Conservation (phyloP, 768 basidiomycete species). For the Xerocomellus intermedius region DNA sequence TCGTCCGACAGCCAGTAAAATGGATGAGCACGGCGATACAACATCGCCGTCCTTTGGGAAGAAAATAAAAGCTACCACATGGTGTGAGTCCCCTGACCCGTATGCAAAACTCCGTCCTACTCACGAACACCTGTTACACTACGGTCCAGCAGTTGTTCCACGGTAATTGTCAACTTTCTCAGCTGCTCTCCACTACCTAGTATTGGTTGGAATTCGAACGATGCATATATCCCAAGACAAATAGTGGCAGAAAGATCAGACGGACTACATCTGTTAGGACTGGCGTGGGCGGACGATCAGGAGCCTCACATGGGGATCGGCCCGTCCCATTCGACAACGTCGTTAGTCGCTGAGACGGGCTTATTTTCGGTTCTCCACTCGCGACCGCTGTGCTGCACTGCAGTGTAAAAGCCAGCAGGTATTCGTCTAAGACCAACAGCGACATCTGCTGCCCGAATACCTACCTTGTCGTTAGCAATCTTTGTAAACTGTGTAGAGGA, state of each 20-base stretch:
- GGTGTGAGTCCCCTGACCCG: neutral
- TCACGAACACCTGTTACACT: neutral
- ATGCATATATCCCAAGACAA: neutral
- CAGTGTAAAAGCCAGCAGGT: constrained; percentile 2
- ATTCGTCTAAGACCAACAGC: neutral
- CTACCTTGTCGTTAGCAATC: neutral
- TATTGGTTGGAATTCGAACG: constrained; percentile 3
- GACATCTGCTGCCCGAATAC: neutral
- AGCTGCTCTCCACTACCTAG: constrained; percentile 1
- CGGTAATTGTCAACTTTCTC: neutral
- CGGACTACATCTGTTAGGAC: neutral
- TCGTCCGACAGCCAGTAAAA: neutral
- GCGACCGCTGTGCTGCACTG: neutral
- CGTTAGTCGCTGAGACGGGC: neutral
- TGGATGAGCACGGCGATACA: neutral
- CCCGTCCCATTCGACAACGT: neutral
- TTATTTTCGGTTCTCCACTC: neutral
- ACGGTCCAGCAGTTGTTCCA: neutral
- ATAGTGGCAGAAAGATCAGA: constrained; percentile 1
- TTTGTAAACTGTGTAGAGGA: neutral
- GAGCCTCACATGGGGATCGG: neutral
- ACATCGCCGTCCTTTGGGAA: neutral
- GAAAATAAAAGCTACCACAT: neutral
- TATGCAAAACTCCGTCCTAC: neutral
- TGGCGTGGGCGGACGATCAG: neutral